These are phyloP conservation scores for Dothistroma septosporum DNA, from an alignment of 2,329 filamentous ascomycete species.

Conservation along the genomic window DNA sequence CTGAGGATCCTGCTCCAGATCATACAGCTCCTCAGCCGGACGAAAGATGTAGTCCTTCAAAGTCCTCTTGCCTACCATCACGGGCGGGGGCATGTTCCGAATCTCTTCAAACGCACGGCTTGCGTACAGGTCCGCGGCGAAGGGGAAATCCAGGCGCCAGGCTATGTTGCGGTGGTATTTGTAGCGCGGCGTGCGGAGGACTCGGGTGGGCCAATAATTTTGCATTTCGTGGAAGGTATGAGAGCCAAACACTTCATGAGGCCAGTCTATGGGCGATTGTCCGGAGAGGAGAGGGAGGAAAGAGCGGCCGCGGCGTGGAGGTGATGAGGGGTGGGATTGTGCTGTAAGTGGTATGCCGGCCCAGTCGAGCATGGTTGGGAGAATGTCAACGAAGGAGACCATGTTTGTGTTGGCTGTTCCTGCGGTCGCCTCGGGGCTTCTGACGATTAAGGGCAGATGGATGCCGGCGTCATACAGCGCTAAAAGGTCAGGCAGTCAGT, in stretches of 20 bases:
- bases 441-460: constrained; percentile 43
- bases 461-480: constrained; percentile 48
- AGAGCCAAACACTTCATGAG: constrained; percentile 46
- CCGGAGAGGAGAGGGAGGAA: constrained; percentile 38
- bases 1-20: constrained; percentile 44
- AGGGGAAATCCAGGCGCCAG: constrained; percentile 33
- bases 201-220: constrained; percentile 51
- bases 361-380: constrained; percentile 47
- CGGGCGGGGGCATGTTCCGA: constrained; percentile 35
- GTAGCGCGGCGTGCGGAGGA: constrained; percentile 41
- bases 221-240: constrained; percentile 52
- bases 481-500: no score
- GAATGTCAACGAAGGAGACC: constrained; percentile 46
- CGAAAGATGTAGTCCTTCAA: constrained; percentile 45
- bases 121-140: constrained; percentile 37
- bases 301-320: constrained; percentile 35
- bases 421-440: constrained; percentile 30
- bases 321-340: constrained; percentile 6
- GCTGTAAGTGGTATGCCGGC: constrained; percentile 16
- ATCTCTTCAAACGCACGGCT: constrained; percentile 45
- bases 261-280: constrained; percentile 24
- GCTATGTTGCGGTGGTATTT: constrained; percentile 52
- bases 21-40: constrained; percentile 46
- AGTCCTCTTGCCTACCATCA: constrained; percentile 40
- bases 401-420: constrained; percentile 42